Conservation (phyloP, 257 asterid genomes). For the Solanum dulcamara region DNA sequence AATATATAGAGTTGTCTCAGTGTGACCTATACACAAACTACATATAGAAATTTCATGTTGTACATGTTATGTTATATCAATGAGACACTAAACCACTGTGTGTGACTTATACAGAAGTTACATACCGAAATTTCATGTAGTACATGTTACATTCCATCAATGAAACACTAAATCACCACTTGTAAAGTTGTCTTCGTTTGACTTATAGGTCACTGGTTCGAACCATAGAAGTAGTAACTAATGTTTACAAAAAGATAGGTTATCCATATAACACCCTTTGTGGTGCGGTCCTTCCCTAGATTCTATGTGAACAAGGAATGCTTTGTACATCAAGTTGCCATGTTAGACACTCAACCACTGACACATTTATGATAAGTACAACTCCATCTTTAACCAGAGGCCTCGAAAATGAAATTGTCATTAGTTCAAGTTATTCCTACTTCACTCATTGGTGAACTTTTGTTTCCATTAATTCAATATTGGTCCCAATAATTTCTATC, state of each 20-base stretch:
- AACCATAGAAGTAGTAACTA: background rate
- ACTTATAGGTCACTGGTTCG: background rate
- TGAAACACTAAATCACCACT: background rate
- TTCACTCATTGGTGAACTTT: too few species aligned
- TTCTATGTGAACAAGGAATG: rapidly evolving
- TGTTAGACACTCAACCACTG: background rate
- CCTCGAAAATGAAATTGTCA: background rate
- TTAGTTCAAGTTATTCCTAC: too few species aligned
- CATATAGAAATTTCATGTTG: too few species aligned
- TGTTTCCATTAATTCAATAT: too few species aligned
- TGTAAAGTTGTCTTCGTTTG: background rate
- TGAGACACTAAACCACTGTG: too few species aligned
- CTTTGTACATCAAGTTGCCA: background rate
- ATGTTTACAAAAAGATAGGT: background rate
- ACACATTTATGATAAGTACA: background rate
- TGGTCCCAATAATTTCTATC: background rate
- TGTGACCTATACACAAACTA: too few species aligned
- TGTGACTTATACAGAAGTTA: too few species aligned
- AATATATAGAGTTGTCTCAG: too few species aligned
- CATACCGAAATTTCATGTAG: background rate
- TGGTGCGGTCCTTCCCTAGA: rapidly evolving
- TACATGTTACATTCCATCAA: background rate
- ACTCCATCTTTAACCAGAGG: background rate
- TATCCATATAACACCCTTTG: background rate
- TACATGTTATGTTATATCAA: too few species aligned